phyloP scores from a whole-genome alignment of 345 rosid genomes.

The Salix udensis region DNA sequence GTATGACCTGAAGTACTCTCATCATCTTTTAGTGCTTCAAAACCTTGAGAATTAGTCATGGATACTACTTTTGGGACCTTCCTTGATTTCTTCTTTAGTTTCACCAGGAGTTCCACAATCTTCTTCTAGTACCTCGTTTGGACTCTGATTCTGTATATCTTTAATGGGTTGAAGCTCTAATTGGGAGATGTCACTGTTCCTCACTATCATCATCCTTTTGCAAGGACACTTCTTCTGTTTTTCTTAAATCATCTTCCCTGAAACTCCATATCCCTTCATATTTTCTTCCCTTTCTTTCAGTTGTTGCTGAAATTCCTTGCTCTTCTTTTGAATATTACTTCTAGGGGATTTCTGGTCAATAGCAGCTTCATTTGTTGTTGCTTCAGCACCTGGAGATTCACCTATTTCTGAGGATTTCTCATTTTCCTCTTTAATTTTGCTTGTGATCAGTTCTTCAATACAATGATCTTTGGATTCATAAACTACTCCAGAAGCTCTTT shows the following conservation, averaged over 20 bases:
- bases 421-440: constrained; percentile 16
- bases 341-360: neutral
- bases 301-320: neutral
- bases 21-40: constrained; percentile 11
- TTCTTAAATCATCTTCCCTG: neutral
- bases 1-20: constrained; percentile 10
- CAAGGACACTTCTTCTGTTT: neutral
- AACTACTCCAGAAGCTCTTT: constrained; percentile 3
- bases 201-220: neutral
- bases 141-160: neutral
- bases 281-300: neutral
- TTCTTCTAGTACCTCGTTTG: neutral
- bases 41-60: neutral
- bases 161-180: neutral
- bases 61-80: neutral
- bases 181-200: neutral
- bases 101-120: neutral
- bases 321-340: constrained; percentile 8
- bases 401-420: constrained; percentile 18
- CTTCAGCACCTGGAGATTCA: constrained; percentile 14
- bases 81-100: neutral
- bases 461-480: neutral
- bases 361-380: constrained; percentile 8
- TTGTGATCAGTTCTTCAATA: neutral
- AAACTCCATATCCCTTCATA: neutral